These are phyloP conservation scores for Podaxis mareebaensis DNA, from an alignment of 768 basidiomycete species.

Conservation along the genomic window DNA sequence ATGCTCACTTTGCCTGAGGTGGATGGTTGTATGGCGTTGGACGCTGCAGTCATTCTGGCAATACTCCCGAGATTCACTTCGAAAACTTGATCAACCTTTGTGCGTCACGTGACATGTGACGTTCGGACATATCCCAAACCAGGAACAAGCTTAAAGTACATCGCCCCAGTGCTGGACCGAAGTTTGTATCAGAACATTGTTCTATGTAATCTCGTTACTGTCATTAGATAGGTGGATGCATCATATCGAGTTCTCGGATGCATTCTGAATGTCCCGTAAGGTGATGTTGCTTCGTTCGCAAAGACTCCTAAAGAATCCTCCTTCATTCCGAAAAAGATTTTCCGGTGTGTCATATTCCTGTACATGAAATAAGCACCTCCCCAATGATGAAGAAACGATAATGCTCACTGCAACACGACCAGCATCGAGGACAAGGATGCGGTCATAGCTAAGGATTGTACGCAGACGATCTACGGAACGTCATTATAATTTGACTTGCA, in stretches of 20 bases:
- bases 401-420: slow-evolving; percentile 54
- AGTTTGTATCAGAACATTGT: too few species aligned
- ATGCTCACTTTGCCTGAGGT: background rate
- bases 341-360: slow-evolving; percentile 62
- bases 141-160: too few species aligned
- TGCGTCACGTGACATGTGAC: background rate
- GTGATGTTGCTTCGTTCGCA: slow-evolving; percentile 38
- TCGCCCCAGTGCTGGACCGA: too few species aligned
- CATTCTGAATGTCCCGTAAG: slow-evolving; percentile 20
- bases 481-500: slow-evolving; percentile 19
- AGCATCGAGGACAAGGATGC: slow-evolving; percentile 67
- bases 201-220: background rate
- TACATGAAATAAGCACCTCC: background rate
- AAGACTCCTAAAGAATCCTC: slow-evolving; percentile 62
- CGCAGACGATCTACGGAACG: slow-evolving; percentile 57
- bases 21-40: background rate
- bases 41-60: background rate
- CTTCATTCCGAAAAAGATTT: slow-evolving; percentile 44
- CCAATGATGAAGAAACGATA: background rate
- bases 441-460: slow-evolving; percentile 76
- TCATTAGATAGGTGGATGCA: background rate
- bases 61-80: background rate
- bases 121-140: too few species aligned
- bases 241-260: background rate
- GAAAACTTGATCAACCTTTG: background rate